A percentile compares a stretch with the other conserved stretches of the same genome.
These are phyloP conservation scores for Globisporangium lucens DNA, from an alignment of 352 stramenopile species.

Conservation along the genomic window DNA sequence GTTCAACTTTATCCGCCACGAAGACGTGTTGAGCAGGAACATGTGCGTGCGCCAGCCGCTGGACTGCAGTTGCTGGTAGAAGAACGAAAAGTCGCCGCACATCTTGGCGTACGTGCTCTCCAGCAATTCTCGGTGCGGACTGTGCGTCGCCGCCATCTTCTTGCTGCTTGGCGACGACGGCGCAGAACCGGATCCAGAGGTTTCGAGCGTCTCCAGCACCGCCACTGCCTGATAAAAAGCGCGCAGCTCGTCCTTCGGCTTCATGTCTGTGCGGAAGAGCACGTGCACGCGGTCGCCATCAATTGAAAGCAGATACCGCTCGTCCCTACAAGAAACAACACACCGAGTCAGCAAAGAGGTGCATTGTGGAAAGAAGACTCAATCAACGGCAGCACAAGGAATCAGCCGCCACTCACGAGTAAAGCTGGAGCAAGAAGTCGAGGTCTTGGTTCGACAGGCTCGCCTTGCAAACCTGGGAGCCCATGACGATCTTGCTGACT, in stretches of 20 bases:
- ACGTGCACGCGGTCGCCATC: conserved; percentile 36
- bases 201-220: conserved; percentile 39
- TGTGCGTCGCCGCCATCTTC: not conserved
- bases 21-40: conserved; percentile 62
- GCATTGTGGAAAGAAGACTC: not conserved
- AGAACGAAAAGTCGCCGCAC: conserved; percentile 55
- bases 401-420: conserved; percentile 26
- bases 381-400: not conserved
- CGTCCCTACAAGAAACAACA: conserved; percentile 35
- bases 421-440: conserved; percentile 48
- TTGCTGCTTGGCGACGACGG: conserved; percentile 18
- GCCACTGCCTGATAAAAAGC: conserved; percentile 70
- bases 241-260: conserved; percentile 61
- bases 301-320: conserved; percentile 54
- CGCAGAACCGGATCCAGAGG: conserved; percentile 2
- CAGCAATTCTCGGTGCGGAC: conserved; percentile 23
- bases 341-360: not conserved
- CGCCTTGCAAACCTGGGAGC: conserved; percentile 44
- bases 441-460: conserved; percentile 36
- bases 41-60: conserved; percentile 70
- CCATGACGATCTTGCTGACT: conserved; percentile 53
- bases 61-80: conserved; percentile 56
- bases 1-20: conserved; percentile 66
- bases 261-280: conserved; percentile 48
- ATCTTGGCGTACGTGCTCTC: conserved; percentile 50